phyloP scores from a whole-genome alignment of 176 grass and related monocot species.

The Chloris gayana region DNA sequence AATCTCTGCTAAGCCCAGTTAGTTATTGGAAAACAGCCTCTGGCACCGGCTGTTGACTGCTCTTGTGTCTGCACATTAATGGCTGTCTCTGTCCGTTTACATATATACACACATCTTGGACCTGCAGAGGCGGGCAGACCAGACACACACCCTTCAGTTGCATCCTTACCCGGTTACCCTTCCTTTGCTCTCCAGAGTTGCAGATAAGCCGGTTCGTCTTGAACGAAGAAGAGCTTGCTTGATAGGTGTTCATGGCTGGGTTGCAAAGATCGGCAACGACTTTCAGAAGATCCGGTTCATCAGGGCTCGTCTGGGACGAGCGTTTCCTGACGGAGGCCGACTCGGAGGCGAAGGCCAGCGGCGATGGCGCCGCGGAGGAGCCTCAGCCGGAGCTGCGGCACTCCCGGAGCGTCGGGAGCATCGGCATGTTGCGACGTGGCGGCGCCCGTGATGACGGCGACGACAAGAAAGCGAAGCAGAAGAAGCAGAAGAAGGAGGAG shows the following conservation, averaged over 20 bases:
- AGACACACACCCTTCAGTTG: conserved; percentile 14
- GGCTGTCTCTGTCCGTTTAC: conserved; percentile 42
- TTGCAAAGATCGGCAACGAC: conserved; percentile 84
- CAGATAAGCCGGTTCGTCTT: conserved; percentile 37
- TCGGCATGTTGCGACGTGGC: conserved; percentile 42
- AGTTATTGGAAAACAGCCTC: conserved; percentile 41
- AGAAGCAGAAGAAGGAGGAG: conserved; percentile 36
- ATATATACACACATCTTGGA: conserved; percentile 44
- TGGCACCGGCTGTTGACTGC: conserved; percentile 52
- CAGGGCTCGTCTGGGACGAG: conserved; percentile 82
- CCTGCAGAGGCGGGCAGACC: conserved; percentile 17
- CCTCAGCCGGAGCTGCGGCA: conserved; percentile 58
- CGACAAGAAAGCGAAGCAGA: conserved; percentile 26
- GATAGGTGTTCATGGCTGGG: conserved; percentile 57
- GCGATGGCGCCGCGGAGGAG: neutral
- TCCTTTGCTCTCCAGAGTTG: conserved; percentile 1
- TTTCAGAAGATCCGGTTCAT: conserved; percentile 88
- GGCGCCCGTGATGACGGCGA: neutral
- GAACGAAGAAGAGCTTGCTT: conserved; percentile 20
- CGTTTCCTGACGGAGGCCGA: conserved; percentile 57
- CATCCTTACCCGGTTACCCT: conserved; percentile 13
- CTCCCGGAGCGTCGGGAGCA: conserved; percentile 64
- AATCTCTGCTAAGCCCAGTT: conserved; percentile 38
- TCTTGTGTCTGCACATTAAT: conserved; percentile 54
- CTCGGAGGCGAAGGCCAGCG: conserved; percentile 23